Evolutionary conservation across 2,329 filamentous ascomycete species (phyloP).

Genomic region (Pseudocercospora musae): DNA sequence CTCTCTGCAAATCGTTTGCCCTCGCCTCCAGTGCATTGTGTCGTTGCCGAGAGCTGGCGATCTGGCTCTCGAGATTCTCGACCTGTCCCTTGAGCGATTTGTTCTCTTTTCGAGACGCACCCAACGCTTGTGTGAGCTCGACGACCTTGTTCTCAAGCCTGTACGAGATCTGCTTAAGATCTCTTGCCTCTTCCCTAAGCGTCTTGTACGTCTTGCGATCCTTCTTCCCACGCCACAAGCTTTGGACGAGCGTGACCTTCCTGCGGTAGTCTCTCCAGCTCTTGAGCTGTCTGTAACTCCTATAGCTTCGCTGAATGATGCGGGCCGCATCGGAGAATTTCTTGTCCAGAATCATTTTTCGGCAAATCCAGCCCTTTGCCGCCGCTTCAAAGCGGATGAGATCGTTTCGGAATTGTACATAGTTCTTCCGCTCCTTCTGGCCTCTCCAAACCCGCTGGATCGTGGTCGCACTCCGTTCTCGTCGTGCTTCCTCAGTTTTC

Average conservation of each 20-base stretch:
- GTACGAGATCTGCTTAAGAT: constrained; percentile 99
- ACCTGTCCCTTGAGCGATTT: constrained; percentile 83
- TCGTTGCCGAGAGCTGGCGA: constrained; percentile 92
- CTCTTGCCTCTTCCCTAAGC: constrained; percentile 89
- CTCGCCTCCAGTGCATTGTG: constrained; percentile 86
- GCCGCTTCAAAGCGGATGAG: constrained; percentile 84
- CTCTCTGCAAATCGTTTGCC: constrained; percentile 89
- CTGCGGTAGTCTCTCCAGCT: constrained; percentile 84
- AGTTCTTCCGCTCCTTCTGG: constrained; percentile 80
- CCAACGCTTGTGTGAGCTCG: constrained; percentile 89
- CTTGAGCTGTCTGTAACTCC: constrained; percentile 72
- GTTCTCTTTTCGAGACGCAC: constrained; percentile 91
- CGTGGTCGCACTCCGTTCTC: constrained; percentile 80
- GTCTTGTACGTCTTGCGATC: constrained; percentile 85
- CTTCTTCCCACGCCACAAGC: constrained; percentile 79
- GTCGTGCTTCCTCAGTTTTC: constrained; percentile 75
- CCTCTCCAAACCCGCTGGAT: constrained; percentile 96
- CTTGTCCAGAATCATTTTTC: constrained; percentile 90
- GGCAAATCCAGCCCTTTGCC: constrained; percentile 86
- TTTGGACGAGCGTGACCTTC: constrained; percentile 87
- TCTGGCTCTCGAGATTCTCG: constrained; percentile 91
- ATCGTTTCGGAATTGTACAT: constrained; percentile 73
- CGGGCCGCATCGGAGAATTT: constrained; percentile 87
- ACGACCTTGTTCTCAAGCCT: constrained; percentile 99
- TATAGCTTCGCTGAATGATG: constrained; percentile 87